Conservation (phyloP, 768 basidiomycete species). For the Hygrophoropsis aurantiaca region DNA sequence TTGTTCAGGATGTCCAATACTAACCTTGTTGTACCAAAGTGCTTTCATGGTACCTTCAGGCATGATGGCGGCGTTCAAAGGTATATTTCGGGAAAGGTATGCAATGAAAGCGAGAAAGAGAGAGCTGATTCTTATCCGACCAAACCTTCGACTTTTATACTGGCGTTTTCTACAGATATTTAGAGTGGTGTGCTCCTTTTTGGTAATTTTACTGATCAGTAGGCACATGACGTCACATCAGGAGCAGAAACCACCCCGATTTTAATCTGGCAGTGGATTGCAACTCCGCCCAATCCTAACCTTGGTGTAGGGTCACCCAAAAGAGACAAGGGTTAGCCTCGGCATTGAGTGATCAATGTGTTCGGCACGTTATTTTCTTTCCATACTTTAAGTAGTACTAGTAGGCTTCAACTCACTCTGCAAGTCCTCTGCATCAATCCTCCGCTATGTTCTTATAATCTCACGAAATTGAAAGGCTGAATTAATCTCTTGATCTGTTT, state of each 20-base stretch:
- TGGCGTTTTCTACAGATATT: conserved; percentile 9
- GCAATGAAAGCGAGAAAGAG: neutral
- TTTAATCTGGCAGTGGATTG: conserved; percentile 6
- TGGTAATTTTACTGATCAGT: conserved; percentile 10
- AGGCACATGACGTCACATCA: conserved; percentile 27
- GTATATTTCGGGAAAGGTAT: neutral
- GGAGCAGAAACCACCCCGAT: conserved; percentile 2
- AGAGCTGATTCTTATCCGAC: conserved; percentile 5
- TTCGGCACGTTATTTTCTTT: neutral
- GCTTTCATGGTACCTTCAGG: conserved; percentile 71
- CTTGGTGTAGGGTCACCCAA: neutral
- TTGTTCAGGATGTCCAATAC: conserved; percentile 9
- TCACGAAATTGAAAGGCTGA: neutral
- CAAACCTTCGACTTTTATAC: conserved; percentile 18
- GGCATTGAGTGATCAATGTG: too few species aligned
- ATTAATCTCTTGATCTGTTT: neutral
- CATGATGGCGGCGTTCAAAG: conserved; percentile 32
- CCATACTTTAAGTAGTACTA: neutral
- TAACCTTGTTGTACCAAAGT: conserved; percentile 67
- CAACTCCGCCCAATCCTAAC: neutral
- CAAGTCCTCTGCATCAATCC: too few species aligned
- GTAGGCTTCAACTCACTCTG: too few species aligned
- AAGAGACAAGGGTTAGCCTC: too few species aligned
- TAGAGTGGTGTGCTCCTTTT: conserved; percentile 11
- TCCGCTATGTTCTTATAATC: neutral